Base-by-base conservation (phyloP, 805 yeast species). In the Saturnispora sanitii region DNA sequence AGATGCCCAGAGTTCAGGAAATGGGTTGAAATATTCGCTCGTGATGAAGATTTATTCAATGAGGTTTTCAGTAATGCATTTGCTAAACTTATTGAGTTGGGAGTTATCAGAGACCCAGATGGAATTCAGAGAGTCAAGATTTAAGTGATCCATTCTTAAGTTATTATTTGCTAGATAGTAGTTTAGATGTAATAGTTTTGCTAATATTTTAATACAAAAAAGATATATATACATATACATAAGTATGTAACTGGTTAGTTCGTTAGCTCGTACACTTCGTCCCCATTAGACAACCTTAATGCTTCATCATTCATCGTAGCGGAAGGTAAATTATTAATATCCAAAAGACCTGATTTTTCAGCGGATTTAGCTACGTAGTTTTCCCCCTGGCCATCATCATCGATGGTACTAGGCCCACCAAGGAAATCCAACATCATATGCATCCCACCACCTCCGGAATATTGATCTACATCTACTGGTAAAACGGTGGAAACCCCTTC, bases 381-480 rank as follows among this genome's bases (percentile, higher is more conserved):
- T 44, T 61, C 61, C n/a, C 53, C 52, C 25, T 44, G 43, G 7
- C 52, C 53, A 40, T 56, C 60, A 38, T 55, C 60, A 25, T 56
- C 59, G 35, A 52, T 42, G 2, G 64, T 62, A 7, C 65, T 55
- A 6, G 67, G 67, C 11, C 92, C 92, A 17, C 92, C 94, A 16
- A 82, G 65, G 64, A 82, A 82, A 58, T 82, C 92, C 60, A 82
- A 64, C 94, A 82, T 82, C 94, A 82, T 82, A 55, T 82, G 87
- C 86, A 81, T 81, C 46, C 92, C 92, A 40, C 94, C 92, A 46
- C 94, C 84, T 31, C 95, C 94, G 12, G 88, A 78, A 54, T 84
- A 82, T 52, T 82, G 86, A 51, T 88, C 96, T 41, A 85, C 94
- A 58, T 87, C 95, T 9, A 80, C 94, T 0, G 96, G 96, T 36